Conservation (phyloP, 192 early-diverging fungal species). For the Geranomyces variabilis region DNA sequence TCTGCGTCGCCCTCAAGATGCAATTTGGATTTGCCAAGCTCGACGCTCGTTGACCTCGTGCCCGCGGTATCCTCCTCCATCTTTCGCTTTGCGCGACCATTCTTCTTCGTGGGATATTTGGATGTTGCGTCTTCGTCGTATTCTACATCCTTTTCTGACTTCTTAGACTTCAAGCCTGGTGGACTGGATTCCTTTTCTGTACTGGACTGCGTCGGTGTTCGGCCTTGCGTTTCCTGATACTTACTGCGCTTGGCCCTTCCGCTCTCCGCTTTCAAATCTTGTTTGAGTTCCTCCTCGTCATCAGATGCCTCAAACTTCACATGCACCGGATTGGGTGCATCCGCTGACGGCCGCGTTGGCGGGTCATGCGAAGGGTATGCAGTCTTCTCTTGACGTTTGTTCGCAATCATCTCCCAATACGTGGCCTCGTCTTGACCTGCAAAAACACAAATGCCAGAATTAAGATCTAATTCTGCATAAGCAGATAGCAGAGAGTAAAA, state of each 20-base stretch:
- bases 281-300: not conserved
- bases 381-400: slow-evolving; percentile 1
- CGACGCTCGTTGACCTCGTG: no score
- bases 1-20: not conserved
- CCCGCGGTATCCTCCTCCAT: no score
- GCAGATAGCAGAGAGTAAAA: not conserved
- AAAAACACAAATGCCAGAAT: not conserved
- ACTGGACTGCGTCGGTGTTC: no score
- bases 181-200: not conserved
- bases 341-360: not conserved
- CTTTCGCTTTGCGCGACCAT: no score
- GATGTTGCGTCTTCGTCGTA: no score
- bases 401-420: slow-evolving; percentile 9
- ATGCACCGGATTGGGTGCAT: not conserved
- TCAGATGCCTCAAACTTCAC: not conserved
- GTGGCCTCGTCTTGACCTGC: slow-evolving; percentile 11
- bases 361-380: not conserved
- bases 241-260: not conserved
- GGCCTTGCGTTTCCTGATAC: not conserved
- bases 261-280: not conserved
- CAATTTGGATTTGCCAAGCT: no score
- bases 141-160: no score
- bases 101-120: no score
- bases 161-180: no score
- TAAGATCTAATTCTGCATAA: not conserved